Evolutionary conservation across 306 rosid genomes (phyloP), one percentile per base, ranked within the genome.

Genomic region (Coriaria nepalensis): DNA sequence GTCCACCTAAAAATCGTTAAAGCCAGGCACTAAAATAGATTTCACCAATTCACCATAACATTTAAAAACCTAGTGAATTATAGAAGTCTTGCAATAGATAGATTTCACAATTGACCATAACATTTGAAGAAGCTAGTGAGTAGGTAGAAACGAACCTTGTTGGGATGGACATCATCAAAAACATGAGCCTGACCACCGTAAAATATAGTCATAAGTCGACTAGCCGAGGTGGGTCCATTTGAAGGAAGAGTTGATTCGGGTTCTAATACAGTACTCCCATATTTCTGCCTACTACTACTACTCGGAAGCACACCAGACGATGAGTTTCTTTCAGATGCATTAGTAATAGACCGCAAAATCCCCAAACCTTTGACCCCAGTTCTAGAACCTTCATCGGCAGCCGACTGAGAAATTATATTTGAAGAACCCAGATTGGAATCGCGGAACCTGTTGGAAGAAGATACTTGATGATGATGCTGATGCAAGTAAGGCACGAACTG

Each of bases 121-220:
- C 20, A 49, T 20, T 20, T 20, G 1, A 20, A 20, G 1, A 20
- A 20, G 29, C 29, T 20, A 20, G 29, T 42, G 57, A 53, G 51
- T 47, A 70, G 59, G 37, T 45, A 56, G 60, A 61, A 44, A 45
- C 61, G 40, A 48, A 90, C 98, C 98, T 90, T 90, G 62, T 90
- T 80, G 35, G 94, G 96, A 62, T 79, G 94, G 73, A 90, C 96
- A 57, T 85, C 92, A 39, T 90, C 94, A 44, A 90, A 90, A 47
- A 90, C 98, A 56, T 90, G 98, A 73, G 98, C 96, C 71, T 90
- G 94, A 53, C 98, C 98, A 4, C 98, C 98, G 8, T 90, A 90
- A 64, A 90, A 90, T 56, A 90, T 85, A 43, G 98, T 85, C 98
- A 92, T 92, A 83, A 85, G 98, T 59, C 72, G 70, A 72, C 80